Evolutionary conservation across 345 rosid species (phyloP).

Genomic region (Crucihimalaya himalaica): DNA sequence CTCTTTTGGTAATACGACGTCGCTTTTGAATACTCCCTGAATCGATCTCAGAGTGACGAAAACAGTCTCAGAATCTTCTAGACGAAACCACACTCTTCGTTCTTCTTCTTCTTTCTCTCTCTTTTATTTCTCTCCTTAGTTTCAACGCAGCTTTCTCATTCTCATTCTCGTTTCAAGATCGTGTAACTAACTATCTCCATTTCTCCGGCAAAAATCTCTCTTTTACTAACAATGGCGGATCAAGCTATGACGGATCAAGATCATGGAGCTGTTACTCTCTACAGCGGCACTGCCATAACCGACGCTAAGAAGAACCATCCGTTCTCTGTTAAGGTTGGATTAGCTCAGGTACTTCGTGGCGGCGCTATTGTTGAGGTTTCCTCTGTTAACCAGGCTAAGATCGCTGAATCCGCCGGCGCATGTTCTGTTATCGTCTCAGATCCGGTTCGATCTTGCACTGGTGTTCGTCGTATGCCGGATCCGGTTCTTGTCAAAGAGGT

Average conservation of each 20-base stretch:
- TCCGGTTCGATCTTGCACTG: slow-evolving; percentile 21
- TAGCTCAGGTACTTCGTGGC: slow-evolving; percentile 69
- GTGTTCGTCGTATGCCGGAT: slow-evolving; percentile 58
- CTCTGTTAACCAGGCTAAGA: slow-evolving; percentile 55
- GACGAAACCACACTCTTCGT: slow-evolving; percentile 33
- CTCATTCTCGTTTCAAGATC: not conserved
- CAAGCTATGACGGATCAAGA: slow-evolving; percentile 42
- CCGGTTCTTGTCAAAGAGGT: slow-evolving; percentile 50
- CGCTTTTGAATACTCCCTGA: not conserved
- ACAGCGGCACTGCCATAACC: slow-evolving; percentile 47
- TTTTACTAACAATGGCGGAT: slow-evolving; percentile 32
- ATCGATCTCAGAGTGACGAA: not conserved
- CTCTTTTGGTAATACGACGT: not conserved
- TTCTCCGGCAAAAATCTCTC: not conserved
- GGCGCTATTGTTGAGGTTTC: slow-evolving; percentile 60
- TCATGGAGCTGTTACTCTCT: slow-evolving; percentile 42
- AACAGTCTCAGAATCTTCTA: slow-evolving; percentile 33
- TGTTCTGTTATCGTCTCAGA: slow-evolving; percentile 57
- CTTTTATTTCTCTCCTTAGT: slow-evolving; percentile 17
- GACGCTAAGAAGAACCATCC: slow-evolving; percentile 55
- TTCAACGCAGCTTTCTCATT: not conserved
- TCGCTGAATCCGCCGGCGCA: slow-evolving; percentile 68
- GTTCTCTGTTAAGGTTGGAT: slow-evolving; percentile 57
- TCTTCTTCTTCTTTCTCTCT: slow-evolving; percentile 17
- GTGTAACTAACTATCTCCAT: not conserved